Base-by-base conservation (phyloP, 805 yeast species). In the Sugiyamaella marilandica region DNA sequence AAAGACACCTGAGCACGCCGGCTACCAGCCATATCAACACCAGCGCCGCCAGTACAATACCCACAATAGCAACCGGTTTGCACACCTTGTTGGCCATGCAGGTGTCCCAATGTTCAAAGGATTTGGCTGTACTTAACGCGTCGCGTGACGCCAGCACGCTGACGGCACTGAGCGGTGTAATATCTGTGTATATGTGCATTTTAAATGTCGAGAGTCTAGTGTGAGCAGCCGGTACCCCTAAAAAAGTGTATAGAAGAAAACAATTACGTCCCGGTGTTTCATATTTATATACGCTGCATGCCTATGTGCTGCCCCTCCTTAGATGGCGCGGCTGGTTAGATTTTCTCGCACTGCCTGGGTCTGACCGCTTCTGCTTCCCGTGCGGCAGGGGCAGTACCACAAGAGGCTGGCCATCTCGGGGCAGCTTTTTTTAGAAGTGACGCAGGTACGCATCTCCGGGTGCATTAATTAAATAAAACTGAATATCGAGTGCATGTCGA, bases 401-500 rank as follows among this genome's bases (percentile, higher is more conserved):
- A 24, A 24, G 29, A 24, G 29, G 29, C 29, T 24, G 29, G 29
- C 29, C 29, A 24, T 24, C 29, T 24, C 7, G 3, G 7, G 29
- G 29, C 29, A 7, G 35, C 37, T 34, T 34, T 34, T 34, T 34
- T 34, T 34, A 34, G 37, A 34, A 34, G 9, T 14, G 37, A 31
- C 18, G 37, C 37, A 34, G 37, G 37, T 34, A 34, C 37, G 16
- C n/a, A 34, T 34, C 5, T n/a, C 5, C 67, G 65, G 51, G 64
- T 68, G 18, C 59, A 21, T 44, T 39, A 18, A 55, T 53, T 47
- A 59, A 39, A 39, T 39, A 39, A 39, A 56, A 19, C 58, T 52
- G 68, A 91, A 91, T n/a, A 91, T 83, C 19, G 80, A 72, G 8
- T 83, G 82, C 87, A 92, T 83, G 65, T 88, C 87, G 48, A 91